A percentile compares a stretch with the other conserved stretches of the same genome.
These are phyloP conservation scores for Paralagenidium karlingii DNA, from an alignment of 352 stramenopile genomes.

Conservation along the genomic window DNA sequence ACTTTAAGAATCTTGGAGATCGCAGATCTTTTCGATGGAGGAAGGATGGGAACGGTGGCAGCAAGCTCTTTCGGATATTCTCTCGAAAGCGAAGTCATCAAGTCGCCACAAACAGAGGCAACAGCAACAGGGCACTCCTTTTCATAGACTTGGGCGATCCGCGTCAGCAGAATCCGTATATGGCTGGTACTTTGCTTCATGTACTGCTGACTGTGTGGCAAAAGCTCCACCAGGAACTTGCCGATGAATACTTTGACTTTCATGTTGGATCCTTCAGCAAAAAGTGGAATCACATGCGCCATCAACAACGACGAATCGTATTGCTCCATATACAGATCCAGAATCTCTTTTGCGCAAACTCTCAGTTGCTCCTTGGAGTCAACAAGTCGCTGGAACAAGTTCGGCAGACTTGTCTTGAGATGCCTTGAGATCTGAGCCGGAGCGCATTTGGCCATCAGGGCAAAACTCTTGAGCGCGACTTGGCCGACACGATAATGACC, in stretches of 20 bases:
- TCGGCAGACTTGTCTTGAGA: constrained; percentile 43
- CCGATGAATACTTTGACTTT: constrained; percentile 63
- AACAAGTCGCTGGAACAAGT: constrained; percentile 63
- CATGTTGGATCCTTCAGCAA: constrained; percentile 67
- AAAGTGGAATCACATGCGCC: constrained; percentile 30
- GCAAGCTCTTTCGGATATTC: constrained; percentile 47
- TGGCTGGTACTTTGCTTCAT: constrained; percentile 48
- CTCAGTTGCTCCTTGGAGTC: constrained; percentile 60
- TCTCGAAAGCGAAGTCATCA: constrained; percentile 28
- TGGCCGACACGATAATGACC: constrained; percentile 66
- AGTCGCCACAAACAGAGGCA: constrained; percentile 33
- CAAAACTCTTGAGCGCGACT: constrained; percentile 38
- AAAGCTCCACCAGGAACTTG: constrained; percentile 40
- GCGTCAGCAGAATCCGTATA: constrained; percentile 56
- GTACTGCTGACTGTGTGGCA: constrained; percentile 37
- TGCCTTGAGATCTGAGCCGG: constrained; percentile 27
- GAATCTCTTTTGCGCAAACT: constrained; percentile 30
- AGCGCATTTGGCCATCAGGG: constrained; percentile 17
- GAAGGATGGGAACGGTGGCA: constrained; percentile 26
- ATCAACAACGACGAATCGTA: constrained; percentile 35
- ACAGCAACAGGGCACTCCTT: constrained; percentile 44
- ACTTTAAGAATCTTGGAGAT: constrained; percentile 39
- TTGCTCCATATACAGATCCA: constrained; percentile 36
- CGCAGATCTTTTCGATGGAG: constrained; percentile 37
- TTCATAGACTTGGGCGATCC: constrained; percentile 54